Conservation (phyloP, 2,329 filamentous ascomycete genomes). For the Onygenales sp. region DNA sequence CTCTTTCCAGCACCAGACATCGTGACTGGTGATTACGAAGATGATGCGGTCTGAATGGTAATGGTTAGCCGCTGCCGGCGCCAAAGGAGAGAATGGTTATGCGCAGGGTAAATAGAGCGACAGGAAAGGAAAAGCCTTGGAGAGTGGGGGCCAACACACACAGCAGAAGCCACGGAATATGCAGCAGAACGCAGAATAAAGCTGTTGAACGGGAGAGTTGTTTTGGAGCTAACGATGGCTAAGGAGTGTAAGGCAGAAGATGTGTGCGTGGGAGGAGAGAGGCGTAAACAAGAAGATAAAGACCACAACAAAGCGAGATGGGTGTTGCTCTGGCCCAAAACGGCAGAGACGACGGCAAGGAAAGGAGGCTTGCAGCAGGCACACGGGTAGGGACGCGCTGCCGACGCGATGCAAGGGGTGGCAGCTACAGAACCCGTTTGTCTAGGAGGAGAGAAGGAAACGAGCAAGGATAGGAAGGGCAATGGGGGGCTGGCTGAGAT, state of each 20-base stretch:
- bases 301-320: neutral
- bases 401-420: neutral
- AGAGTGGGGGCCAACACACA: neutral
- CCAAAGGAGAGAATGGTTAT: neutral
- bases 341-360: neutral
- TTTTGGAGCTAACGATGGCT: no score
- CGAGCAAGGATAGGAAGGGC: neutral
- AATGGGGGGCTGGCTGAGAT: neutral
- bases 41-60: neutral
- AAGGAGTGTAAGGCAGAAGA: neutral
- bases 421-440: neutral
- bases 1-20: conserved; percentile 11
- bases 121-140: neutral
- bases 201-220: no score
- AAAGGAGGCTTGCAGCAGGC: neutral
- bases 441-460: neutral
- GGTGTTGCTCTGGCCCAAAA: neutral
- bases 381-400: neutral
- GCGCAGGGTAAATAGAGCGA: neutral
- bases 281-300: neutral
- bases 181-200: no score
- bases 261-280: neutral
- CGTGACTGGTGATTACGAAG: neutral
- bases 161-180: no score
- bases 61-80: neutral